Evolutionary conservation across 192 early-diverging fungal species (phyloP), one percentile per base, ranked within the genome.

Genomic region (Backusella liffmaniae): DNA sequence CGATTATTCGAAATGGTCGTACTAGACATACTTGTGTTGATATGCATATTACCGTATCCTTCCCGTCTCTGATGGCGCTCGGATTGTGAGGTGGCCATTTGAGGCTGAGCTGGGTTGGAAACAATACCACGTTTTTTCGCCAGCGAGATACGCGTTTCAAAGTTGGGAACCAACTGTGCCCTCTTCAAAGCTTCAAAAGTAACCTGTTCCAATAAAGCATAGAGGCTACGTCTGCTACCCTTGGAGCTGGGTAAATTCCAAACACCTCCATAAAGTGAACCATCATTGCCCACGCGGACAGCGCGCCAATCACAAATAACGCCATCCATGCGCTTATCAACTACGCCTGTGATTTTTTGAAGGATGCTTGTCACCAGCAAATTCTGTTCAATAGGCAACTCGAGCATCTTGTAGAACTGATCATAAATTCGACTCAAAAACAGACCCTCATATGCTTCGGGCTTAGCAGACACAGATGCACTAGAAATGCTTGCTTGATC

Each of bases 311-410:
- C 82, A 59, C 76, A 83, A 39, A 83, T 74, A 9, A 83, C 82
- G 23, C 77, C 77, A 65, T 83, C 82, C 39, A 83, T 72, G 23
- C 78, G 68, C 16, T 75, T 84, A 73, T 90, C 84, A 1, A 79
- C 85, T 1, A 90, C 62, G 30, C 87, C 84, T 12, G 82, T 80
- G 0, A 90, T 80, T 41, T 84, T 84, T 51, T 83, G 79, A 26
- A 89, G 34, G 39, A 90, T 88, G 62, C 86, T 85, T 9, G 89
- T 90, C 3, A 90, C 75, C 75, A 88, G 56, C 66, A 90, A 75
- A 68, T 88, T 89, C 29, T 87, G 85, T 32, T 87, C 89, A 75
- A 90, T 86, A n/a, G 87, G 82, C 12, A 82, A 83, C 62, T 83
- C 80, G 1, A 88, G 73, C 29, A 81, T 80, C 18, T 77, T 39